Conservation (phyloP, 768 basidiomycete species). For the Lactifluus pinguis region DNA sequence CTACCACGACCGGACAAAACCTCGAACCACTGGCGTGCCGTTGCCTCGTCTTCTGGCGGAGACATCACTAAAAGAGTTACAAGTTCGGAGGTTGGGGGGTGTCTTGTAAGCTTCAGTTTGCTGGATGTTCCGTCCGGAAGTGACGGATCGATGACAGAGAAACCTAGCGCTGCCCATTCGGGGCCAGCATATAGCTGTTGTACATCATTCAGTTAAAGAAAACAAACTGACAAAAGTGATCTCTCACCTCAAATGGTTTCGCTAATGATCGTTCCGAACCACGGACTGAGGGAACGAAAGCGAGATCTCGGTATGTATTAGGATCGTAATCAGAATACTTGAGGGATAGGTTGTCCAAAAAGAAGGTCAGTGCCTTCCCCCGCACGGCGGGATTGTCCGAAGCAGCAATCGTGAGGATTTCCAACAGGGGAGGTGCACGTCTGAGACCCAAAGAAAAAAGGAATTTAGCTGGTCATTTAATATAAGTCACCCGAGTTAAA, state of each 20-base stretch:
- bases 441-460: slow-evolving; percentile 62
- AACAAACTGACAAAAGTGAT: not conserved
- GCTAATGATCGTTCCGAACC: slow-evolving; percentile 46
- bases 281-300: slow-evolving; percentile 73
- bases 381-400: slow-evolving; percentile 41
- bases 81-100: slow-evolving; percentile 57
- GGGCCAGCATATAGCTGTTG: slow-evolving; percentile 60
- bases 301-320: slow-evolving; percentile 42
- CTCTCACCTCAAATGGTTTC: slow-evolving; percentile 53
- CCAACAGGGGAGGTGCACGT: slow-evolving; percentile 57
- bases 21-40: slow-evolving; percentile 60
- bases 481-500: not conserved
- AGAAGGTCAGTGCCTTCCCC: slow-evolving; percentile 65
- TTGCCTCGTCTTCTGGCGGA: slow-evolving; percentile 45
- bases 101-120: slow-evolving; percentile 60
- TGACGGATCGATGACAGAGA: slow-evolving; percentile 51
- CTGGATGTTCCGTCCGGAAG: slow-evolving; percentile 41
- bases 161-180: slow-evolving; percentile 70
- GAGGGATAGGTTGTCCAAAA: slow-evolving; percentile 60
- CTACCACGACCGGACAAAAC: slow-evolving; percentile 55
- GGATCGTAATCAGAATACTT: slow-evolving; percentile 55
- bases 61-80: slow-evolving; percentile 47
- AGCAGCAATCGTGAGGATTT: slow-evolving; percentile 62
- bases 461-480: slow-evolving; percentile 54
- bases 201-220: not conserved